Base-by-base conservation (phyloP, 2,329 filamentous ascomycete species). In the Beauveria varroae region DNA sequence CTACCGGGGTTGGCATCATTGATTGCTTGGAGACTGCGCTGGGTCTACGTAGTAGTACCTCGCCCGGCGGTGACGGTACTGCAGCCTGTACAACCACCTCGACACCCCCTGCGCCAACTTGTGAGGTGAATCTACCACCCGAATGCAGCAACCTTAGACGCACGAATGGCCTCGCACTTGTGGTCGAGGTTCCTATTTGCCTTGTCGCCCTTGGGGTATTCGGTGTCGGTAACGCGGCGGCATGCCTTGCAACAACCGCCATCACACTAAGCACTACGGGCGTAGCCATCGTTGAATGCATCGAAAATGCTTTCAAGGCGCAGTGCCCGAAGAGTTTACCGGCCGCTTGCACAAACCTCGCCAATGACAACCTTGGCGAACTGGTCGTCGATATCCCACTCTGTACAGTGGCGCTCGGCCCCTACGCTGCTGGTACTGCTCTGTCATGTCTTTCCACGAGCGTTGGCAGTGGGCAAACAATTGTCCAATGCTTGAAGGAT, bases 401-500 rank as follows among this genome's bases (percentile, higher is more conserved):
- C 3, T 61, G 59, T 22, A 37, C 14, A n/a, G 53, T 26, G 16
- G 51, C 51, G 9, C 44, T 61, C 5, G 59, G 59, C 5, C 59
- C 59, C 1, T 61, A 56, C 20, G 59, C 59, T 14, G 43, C 40
- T 8, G 59, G 59, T 26, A 20, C 34, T 46, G 59, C 52, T 10
- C 44, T 56, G 22, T 26, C 24, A 5, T 61, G 59, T 24, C 30
- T 61, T 24, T 50, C 59, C 1, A 56, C 51, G 7, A 30, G 3
- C 20, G 14, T 10, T 5, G 18, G n/a, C 22, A 50, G 20, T 22
- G 59, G 59, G 2, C 37, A 22, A 5, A n/a, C 50, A 18, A 51
- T 61, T 57, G 59, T 57, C 12, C 18, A 24, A 41, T 61, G 59
- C 59, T 43, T 61, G 18, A 24, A 18, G 2, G 26, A 44, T 20